phyloP scores from a whole-genome alignment of 176 grass and related monocot genomes.

The Paspalum notatum region DNA sequence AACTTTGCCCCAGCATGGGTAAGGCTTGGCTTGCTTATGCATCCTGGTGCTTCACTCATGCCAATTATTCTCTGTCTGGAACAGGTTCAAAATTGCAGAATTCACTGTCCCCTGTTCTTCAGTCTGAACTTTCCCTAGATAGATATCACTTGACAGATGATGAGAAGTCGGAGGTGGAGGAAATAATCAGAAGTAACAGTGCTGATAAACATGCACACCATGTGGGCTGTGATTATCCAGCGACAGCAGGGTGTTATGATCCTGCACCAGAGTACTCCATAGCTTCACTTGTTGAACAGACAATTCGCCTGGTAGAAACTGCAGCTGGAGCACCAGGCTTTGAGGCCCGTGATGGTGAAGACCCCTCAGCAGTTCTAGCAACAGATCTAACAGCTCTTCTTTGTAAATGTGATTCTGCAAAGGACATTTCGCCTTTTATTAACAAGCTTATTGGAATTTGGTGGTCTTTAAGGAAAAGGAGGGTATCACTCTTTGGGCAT shows the following conservation, averaged over 20 bases:
- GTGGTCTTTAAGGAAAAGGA: constrained; percentile 80
- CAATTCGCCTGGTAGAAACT: constrained; percentile 64
- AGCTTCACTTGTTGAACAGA: constrained; percentile 62
- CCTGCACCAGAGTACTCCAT: constrained; percentile 45
- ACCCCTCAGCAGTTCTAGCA: constrained; percentile 58
- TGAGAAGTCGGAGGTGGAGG: constrained; percentile 71
- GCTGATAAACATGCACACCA: constrained; percentile 45
- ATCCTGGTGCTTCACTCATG: constrained; percentile 89
- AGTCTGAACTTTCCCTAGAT: constrained; percentile 68
- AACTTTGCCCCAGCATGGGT: constrained; percentile 79
- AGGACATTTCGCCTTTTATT: constrained; percentile 51
- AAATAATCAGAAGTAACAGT: constrained; percentile 62
- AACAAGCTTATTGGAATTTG: constrained; percentile 76
- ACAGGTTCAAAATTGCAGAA: constrained; percentile 53
- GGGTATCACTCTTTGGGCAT: constrained; percentile 80
- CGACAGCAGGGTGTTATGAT: constrained; percentile 32
- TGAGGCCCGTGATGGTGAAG: constrained; percentile 73
- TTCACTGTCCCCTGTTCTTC: constrained; percentile 66
- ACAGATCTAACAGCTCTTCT: constrained; percentile 76
- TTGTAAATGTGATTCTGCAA: constrained; percentile 50
- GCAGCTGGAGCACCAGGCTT: constrained; percentile 68
- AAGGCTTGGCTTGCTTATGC: constrained; percentile 97
- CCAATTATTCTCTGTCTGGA: constrained; percentile 57
- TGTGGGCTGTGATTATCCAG: constrained; percentile 30
- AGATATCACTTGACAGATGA: constrained; percentile 69